Evolutionary conservation across 805 yeast species (phyloP).

Genomic region (Zygoascus ofunaensis): DNA sequence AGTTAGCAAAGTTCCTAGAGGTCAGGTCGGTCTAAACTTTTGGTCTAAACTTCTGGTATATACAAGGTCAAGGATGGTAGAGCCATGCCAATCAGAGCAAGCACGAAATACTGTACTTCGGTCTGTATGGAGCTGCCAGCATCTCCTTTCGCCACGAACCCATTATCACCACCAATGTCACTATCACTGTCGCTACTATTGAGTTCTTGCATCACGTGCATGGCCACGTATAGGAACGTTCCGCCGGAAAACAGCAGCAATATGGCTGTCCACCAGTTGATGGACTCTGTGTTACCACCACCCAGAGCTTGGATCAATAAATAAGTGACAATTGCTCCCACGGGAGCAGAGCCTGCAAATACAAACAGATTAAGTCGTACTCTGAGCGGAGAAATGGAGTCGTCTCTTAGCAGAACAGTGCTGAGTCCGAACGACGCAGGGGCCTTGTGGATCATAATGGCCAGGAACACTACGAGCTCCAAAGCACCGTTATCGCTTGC

Average conservation of each 20-base stretch:
- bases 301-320: conserved; percentile 23
- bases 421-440: conserved; percentile 67
- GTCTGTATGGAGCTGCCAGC: neutral
- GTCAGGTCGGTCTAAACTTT: too few relatives aligned
- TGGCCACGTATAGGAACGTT: conserved; percentile 61
- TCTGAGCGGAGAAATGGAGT: conserved; percentile 23
- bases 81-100: conserved; percentile 22
- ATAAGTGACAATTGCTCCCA: conserved; percentile 48
- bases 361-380: conserved; percentile 40
- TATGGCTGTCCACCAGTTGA: conserved; percentile 38
- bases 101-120: conserved; percentile 4
- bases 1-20: too few relatives aligned
- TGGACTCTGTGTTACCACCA: conserved; percentile 13
- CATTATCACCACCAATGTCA: conserved; percentile 22
- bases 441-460: conserved; percentile 60
- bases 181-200: neutral
- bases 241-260: conserved; percentile 61
- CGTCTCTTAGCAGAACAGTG: conserved; percentile 41
- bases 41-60: conserved; percentile 20
- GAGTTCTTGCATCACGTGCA: conserved; percentile 46
- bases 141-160: conserved; percentile 10
- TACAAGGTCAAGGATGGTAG: conserved; percentile 26
- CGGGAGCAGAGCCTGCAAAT: conserved; percentile 55
- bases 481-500: conserved; percentile 32
- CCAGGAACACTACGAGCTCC: conserved; percentile 42